phyloP scores from a whole-genome alignment of 495 filamentous ascomycete species.

The Trichoderma reesei region DNA sequence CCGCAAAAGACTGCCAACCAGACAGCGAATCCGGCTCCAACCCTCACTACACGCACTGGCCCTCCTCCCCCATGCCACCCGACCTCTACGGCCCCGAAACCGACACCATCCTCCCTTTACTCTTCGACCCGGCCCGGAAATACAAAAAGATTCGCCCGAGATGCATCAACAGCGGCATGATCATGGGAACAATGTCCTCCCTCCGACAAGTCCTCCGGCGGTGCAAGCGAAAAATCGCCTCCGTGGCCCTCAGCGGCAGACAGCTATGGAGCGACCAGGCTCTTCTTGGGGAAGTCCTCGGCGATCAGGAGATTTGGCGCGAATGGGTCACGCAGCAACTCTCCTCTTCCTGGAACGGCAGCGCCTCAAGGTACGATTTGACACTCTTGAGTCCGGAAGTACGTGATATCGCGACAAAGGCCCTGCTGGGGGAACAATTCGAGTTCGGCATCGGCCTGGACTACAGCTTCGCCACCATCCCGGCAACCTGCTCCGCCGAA shows the following conservation, averaged over 20 bases:
- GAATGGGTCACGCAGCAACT: conserved; percentile 5
- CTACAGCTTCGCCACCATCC: conserved; percentile 10
- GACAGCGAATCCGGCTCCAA: conserved; percentile 5
- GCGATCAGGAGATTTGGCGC: conserved; percentile 9
- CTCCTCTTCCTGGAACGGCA: neutral
- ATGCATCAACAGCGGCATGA: conserved; percentile 12
- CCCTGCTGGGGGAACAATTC: neutral
- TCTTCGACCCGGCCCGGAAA: neutral
- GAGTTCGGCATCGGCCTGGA: conserved; percentile 10
- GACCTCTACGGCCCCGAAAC: conserved; percentile 4
- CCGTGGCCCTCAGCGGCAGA: neutral
- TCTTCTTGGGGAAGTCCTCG: conserved; percentile 1
- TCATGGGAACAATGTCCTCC: conserved; percentile 9
- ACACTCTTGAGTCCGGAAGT: neutral
- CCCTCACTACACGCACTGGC: conserved; percentile 9
- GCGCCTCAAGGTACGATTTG: neutral
- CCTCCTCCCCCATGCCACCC: conserved; percentile 5
- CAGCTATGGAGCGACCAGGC: conserved; percentile 12
- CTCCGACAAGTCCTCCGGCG: neutral
- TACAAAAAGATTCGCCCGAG: neutral
- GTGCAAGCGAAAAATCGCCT: conserved; percentile 2
- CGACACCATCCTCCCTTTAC: neutral
- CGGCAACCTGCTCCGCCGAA: conserved; percentile 10
- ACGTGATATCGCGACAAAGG: neutral
- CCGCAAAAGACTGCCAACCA: conserved; percentile 10